These are phyloP conservation scores for Hypoxylon subgilvum DNA, from an alignment of 495 filamentous ascomycete species.

Conservation along the genomic window DNA sequence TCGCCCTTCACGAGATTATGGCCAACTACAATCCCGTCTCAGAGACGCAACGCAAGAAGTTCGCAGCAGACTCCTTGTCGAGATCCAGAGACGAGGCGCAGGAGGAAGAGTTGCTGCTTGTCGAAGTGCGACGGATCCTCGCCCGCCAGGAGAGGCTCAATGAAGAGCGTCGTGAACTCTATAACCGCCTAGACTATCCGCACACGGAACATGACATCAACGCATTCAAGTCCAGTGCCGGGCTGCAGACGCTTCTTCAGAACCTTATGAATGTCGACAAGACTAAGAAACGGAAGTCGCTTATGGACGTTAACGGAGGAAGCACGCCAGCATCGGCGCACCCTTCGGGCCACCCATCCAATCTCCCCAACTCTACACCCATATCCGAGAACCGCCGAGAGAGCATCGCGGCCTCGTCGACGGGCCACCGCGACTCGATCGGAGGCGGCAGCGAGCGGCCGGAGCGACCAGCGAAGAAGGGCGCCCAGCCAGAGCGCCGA, in stretches of 20 bases:
- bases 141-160: conserved; percentile 79
- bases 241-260: conserved; percentile 77
- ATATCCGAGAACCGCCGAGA: conserved; percentile 55
- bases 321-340: conserved; percentile 52
- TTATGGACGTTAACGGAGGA: conserved; percentile 64
- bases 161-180: conserved; percentile 88
- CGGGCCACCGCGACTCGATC: conserved; percentile 56
- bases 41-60: conserved; percentile 79
- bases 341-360: conserved; percentile 39
- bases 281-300: conserved; percentile 74
- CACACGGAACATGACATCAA: conserved; percentile 69
- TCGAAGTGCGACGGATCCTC: conserved; percentile 89
- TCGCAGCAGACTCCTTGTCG: conserved; percentile 76
- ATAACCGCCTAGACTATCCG: conserved; percentile 81
- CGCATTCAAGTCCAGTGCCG: conserved; percentile 78
- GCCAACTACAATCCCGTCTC: conserved; percentile 79
- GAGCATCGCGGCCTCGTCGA: conserved; percentile 52
- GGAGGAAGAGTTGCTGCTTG: conserved; percentile 86
- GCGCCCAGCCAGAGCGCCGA: conserved; percentile 60
- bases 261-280: conserved; percentile 81
- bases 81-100: conserved; percentile 85
- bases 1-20: conserved; percentile 80
- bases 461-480: conserved; percentile 59
- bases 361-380: conserved; percentile 44
- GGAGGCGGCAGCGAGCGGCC: conserved; percentile 47